These are phyloP conservation scores for Geranium rotundifolium DNA, from an alignment of 345 rosid species.

Conservation along the genomic window DNA sequence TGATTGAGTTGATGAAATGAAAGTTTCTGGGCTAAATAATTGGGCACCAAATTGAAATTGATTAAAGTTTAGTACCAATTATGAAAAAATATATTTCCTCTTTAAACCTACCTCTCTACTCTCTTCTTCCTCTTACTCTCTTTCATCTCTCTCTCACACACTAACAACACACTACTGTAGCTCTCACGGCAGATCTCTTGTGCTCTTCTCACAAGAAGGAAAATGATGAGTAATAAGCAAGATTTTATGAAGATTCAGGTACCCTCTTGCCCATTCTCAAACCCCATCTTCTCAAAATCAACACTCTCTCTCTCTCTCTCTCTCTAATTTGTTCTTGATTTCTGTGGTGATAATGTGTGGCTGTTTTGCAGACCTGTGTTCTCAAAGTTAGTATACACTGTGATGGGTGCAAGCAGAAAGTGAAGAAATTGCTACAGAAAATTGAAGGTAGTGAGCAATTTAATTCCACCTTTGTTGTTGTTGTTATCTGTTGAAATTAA, in stretches of 20 bases:
- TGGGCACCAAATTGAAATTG: too few relatives aligned
- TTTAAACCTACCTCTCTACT: neutral
- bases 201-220: neutral
- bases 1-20: too few relatives aligned
- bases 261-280: neutral
- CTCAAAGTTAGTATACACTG: conserved; percentile 84
- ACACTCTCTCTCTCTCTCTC: neutral
- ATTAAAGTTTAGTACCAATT: too few relatives aligned
- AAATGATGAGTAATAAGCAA: neutral
- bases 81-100: neutral
- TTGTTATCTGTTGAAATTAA: neutral
- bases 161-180: neutral
- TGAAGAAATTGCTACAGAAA: conserved; percentile 68
- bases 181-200: neutral
- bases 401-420: conserved; percentile 86
- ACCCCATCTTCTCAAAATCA: neutral
- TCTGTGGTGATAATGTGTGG: too few relatives aligned
- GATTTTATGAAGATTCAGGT: neutral
- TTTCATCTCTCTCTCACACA: too few relatives aligned
- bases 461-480: neutral
- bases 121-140: neutral
- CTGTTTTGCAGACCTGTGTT: conserved; percentile 55
- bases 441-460: conserved; percentile 46
- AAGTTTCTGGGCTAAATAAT: neutral
- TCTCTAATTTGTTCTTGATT: too few relatives aligned